A percentile compares a stretch with the other conserved stretches of the same genome.
These are phyloP conservation scores for Pestalotiopsis sp. DNA, from an alignment of 2,329 filamentous ascomycete genomes.

Conservation along the genomic window DNA sequence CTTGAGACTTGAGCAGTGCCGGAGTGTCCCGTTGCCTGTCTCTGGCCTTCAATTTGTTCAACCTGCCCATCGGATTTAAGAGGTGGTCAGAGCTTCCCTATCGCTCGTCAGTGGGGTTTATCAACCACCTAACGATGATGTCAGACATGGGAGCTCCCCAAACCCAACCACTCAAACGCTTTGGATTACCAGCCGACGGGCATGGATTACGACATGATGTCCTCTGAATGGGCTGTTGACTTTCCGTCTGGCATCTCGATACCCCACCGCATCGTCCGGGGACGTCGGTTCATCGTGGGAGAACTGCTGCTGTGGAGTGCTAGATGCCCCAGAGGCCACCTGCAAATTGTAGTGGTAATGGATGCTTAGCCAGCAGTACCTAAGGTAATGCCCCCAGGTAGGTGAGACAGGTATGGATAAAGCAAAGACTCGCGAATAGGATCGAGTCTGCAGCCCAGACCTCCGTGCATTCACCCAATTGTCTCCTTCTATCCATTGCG, in stretches of 20 bases:
- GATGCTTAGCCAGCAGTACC: neutral
- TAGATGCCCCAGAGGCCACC: neutral
- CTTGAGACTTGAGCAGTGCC: neutral
- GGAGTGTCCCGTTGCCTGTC: neutral
- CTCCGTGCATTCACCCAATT: neutral
- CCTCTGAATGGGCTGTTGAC: neutral
- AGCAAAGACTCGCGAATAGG: neutral
- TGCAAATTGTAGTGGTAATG: neutral
- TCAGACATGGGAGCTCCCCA: neutral
- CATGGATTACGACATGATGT: slow-evolving; percentile 11
- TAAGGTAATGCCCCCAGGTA: neutral
- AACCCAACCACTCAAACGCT: slow-evolving; percentile 3
- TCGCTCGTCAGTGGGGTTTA: neutral
- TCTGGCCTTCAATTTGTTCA: neutral
- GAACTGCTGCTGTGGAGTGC: neutral
- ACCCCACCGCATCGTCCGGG: neutral
- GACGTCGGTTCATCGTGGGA: neutral
- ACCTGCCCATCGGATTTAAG: neutral
- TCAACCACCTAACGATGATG: neutral
- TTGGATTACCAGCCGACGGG: slow-evolving; percentile 3
- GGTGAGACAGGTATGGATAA: neutral
- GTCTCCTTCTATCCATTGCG: neutral
- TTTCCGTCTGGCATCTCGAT: neutral
- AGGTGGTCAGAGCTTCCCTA: neutral
- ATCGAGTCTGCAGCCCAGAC: neutral